phyloP scores from a whole-genome alignment of 2,329 filamentous ascomycete species.

The Pseudogymnoascus sp. region DNA sequence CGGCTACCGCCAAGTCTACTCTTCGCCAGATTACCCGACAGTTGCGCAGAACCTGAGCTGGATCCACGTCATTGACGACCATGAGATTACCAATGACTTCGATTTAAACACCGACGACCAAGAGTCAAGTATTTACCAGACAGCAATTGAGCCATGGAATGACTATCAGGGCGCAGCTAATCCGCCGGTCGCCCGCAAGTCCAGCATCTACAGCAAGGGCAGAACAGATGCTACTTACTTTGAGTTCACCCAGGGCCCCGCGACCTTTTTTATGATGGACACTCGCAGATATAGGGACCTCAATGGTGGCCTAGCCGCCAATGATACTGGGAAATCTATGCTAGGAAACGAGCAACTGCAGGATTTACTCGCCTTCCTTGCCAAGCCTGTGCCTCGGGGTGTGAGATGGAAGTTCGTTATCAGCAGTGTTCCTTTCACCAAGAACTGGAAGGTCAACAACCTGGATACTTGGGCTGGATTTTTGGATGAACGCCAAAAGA shows the following conservation, averaged over 20 bases:
- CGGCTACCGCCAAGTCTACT: constrained; percentile 93
- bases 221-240: constrained; percentile 69
- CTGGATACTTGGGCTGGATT: constrained; percentile 95
- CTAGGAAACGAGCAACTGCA: constrained; percentile 71
- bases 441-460: constrained; percentile 88
- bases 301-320: constrained; percentile 51
- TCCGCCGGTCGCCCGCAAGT: constrained; percentile 58
- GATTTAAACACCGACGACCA: constrained; percentile 60
- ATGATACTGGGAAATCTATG: constrained; percentile 71
- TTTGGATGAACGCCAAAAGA: constrained; percentile 65
- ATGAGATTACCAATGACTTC: constrained; percentile 96
- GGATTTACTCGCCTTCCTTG: constrained; percentile 73
- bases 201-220: constrained; percentile 34
- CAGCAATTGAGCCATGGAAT: constrained; percentile 54
- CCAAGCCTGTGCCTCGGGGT: constrained; percentile 62
- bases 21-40: constrained; percentile 81
- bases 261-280: constrained; percentile 90
- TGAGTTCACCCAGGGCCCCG: constrained; percentile 81
- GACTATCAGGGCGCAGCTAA: constrained; percentile 83
- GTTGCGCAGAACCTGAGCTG: constrained; percentile 78
- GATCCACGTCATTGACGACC: constrained; percentile 95
- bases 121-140: constrained; percentile 1
- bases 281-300: constrained; percentile 78
- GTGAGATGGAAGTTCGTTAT: constrained; percentile 92
- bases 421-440: constrained; percentile 88